Percentiles rank a stretch among this genome's conserved stretches.
Evolutionary conservation across 2,329 filamentous ascomycete genomes (phyloP).

Genomic region (Colletotrichum trifolii): DNA sequence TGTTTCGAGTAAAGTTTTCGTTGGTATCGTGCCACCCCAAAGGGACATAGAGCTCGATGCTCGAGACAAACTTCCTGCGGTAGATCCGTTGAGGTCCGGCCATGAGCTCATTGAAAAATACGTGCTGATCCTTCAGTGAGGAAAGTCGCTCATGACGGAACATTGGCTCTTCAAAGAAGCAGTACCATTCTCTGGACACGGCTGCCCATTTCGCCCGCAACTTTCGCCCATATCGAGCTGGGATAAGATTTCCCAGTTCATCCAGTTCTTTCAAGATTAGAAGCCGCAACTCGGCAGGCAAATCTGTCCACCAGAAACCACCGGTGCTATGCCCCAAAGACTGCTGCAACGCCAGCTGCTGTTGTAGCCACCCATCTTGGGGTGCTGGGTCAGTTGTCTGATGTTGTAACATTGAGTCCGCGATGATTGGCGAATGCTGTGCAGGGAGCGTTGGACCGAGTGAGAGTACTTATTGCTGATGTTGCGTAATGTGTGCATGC

Average conservation of each 20-base stretch:
- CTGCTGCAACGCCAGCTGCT: neutral
- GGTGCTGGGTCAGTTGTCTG: too few species aligned
- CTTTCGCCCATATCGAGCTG: neutral
- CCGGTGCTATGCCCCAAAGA: neutral
- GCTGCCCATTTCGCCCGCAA: neutral
- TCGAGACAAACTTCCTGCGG: too few species aligned
- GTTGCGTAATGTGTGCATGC: too few species aligned
- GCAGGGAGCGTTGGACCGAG: too few species aligned
- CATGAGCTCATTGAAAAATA: too few species aligned
- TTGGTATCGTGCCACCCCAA: neutral
- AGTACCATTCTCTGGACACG: conserved; percentile 3
- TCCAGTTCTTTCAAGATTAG: neutral
- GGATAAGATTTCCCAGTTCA: neutral
- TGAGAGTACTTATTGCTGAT: too few species aligned
- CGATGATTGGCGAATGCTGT: too few species aligned
- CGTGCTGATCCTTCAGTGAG: too few species aligned
- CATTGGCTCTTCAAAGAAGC: neutral
- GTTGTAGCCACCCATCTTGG: too few species aligned
- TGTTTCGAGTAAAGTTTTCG: neutral
- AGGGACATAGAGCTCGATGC: neutral
- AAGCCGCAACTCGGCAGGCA: neutral
- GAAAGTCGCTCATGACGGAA: too few species aligned
- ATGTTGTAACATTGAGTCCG: too few species aligned
- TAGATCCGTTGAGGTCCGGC: too few species aligned
- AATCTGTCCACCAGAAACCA: neutral